Conservation (phyloP, 768 basidiomycete species). For the Suillus paluster region DNA sequence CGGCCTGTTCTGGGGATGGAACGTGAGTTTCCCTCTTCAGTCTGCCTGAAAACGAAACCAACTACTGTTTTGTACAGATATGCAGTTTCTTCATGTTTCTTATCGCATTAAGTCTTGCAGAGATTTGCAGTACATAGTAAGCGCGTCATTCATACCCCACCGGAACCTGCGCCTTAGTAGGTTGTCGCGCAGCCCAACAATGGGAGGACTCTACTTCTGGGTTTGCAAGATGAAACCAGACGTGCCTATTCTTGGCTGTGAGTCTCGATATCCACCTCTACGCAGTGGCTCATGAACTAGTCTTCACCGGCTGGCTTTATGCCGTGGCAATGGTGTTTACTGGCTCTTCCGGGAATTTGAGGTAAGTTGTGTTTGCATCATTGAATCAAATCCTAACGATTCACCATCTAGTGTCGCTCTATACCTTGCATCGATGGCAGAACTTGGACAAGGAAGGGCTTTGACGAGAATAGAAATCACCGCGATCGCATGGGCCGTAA, state of each 20-base stretch:
- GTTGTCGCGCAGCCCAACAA: constrained; percentile 45
- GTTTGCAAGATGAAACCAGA: constrained; percentile 65
- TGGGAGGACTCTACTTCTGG: constrained; percentile 68
- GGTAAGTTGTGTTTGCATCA: constrained; percentile 31
- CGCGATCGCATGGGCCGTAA: constrained; percentile 61
- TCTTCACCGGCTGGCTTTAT: constrained; percentile 61
- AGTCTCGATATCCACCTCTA: constrained; percentile 21
- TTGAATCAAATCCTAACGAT: not conserved
- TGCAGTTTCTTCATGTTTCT: constrained; percentile 64
- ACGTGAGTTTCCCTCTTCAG: constrained; percentile 39
- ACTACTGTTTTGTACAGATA: constrained; percentile 34
- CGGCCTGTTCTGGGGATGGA: constrained; percentile 68
- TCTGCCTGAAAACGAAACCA: not conserved
- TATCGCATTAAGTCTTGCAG: constrained; percentile 58
- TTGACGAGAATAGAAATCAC: constrained; percentile 53
- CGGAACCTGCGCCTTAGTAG: constrained; percentile 1
- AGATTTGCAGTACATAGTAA: constrained; percentile 63
- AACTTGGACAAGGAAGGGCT: constrained; percentile 50
- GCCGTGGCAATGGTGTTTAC: constrained; percentile 65
- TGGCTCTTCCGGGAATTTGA: constrained; percentile 61
- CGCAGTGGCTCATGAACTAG: constrained; percentile 7
- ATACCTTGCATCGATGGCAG: constrained; percentile 55
- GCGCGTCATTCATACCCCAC: constrained; percentile 14
- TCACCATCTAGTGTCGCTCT: constrained; percentile 46
- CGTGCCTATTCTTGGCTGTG: constrained; percentile 55